Conservation (phyloP, 192 early-diverging fungal genomes). For the Coemansia sp. region DNA sequence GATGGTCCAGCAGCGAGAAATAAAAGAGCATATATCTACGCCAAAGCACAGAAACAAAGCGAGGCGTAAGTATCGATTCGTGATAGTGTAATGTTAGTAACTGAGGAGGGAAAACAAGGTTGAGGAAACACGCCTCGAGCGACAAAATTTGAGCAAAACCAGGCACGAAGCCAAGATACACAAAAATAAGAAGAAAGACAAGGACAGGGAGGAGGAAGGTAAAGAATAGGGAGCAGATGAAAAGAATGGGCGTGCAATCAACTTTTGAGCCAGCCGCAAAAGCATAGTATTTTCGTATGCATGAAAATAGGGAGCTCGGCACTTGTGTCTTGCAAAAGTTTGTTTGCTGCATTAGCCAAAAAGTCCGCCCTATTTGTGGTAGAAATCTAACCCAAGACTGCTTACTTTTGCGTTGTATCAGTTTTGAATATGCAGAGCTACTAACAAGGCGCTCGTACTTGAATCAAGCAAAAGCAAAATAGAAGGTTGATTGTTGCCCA, state of each 20-base stretch:
- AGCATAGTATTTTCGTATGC: background rate
- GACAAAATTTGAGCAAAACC: constrained; percentile 5
- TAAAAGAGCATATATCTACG: no score
- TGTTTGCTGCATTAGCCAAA: no score
- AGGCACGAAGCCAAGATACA: constrained; percentile 15
- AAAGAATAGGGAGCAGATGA: constrained; percentile 16
- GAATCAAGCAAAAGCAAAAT: background rate
- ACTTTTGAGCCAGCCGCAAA: constrained; percentile 2
- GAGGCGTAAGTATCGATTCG: constrained; percentile 1
- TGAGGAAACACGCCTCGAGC: constrained; percentile 7
- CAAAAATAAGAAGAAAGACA: constrained; percentile 1
- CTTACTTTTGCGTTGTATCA: no score
- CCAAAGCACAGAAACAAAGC: background rate
- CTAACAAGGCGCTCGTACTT: no score
- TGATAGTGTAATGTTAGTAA: constrained; percentile 1
- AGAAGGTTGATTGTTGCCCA: background rate
- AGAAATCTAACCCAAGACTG: no score
- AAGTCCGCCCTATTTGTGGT: no score
- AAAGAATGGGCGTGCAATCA: background rate
- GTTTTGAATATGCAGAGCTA: no score
- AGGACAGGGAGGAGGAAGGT: constrained; percentile 5
- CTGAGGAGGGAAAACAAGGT: background rate
- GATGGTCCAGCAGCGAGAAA: no score
- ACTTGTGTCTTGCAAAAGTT: background rate
- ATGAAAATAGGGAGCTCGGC: background rate